These are phyloP conservation scores for Stereocaulon alpinum DNA, from an alignment of 495 filamentous ascomycete genomes.

Conservation along the genomic window DNA sequence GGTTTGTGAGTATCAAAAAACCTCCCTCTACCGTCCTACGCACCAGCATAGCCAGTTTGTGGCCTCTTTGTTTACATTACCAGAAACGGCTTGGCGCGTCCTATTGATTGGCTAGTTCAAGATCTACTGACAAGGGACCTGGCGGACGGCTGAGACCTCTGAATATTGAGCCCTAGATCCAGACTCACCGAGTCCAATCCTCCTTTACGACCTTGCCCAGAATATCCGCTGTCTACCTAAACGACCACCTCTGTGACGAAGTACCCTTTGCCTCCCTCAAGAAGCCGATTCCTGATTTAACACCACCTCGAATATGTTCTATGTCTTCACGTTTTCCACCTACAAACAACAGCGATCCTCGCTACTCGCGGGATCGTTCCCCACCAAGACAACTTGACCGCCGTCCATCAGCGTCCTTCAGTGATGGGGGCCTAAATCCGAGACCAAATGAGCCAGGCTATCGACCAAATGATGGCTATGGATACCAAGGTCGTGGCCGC, in stretches of 20 bases:
- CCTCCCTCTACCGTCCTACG: not conserved
- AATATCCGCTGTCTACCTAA: not conserved
- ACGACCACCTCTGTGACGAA: not conserved
- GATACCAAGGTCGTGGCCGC: conserved; percentile 31
- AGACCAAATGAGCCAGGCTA: conserved; percentile 39
- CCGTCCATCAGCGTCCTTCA: conserved; percentile 33
- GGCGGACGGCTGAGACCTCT: not conserved
- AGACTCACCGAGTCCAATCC: not conserved
- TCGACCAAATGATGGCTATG: conserved; percentile 36
- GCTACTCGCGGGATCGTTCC: conserved; percentile 48
- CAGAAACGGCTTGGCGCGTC: conserved; percentile 1
- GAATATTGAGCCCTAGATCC: not conserved
- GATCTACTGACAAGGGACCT: not conserved
- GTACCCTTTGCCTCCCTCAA: not conserved
- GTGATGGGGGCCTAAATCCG: conserved; percentile 37
- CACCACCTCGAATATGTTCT: conserved; percentile 15
- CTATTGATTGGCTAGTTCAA: not conserved
- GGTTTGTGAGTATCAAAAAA: not conserved
- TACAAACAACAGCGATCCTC: conserved; percentile 29
- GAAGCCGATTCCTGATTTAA: not conserved
- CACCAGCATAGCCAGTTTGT: not conserved
- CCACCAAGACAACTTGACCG: conserved; percentile 44
- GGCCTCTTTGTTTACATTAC: not conserved
- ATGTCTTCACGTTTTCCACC: conserved; percentile 26
- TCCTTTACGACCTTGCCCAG: not conserved